Conservation (phyloP, 202 grass and related monocot genomes). For the Cymbopogon flexuosus region DNA sequence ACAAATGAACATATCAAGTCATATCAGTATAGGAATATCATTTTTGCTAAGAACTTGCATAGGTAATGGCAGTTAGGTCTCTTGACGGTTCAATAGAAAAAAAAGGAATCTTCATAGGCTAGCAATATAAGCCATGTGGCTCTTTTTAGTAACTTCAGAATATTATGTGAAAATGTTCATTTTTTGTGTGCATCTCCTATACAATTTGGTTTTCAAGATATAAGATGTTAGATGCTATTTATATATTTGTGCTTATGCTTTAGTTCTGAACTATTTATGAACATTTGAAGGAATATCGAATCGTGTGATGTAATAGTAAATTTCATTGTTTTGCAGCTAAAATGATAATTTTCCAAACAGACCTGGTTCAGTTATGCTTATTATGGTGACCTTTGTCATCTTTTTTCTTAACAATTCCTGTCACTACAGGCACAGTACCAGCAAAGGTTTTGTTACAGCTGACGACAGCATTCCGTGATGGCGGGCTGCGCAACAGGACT, state of each 20-base stretch:
- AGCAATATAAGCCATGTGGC: not conserved
- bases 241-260: not conserved
- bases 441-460: constrained; percentile 90
- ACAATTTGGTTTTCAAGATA: constrained; percentile 10
- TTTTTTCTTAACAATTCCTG: constrained; percentile 15
- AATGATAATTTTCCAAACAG: not conserved
- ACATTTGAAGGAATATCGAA: constrained; percentile 1
- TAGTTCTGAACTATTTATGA: not conserved
- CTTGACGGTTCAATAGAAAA: not conserved
- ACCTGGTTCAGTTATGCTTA: not conserved
- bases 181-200: constrained; percentile 11
- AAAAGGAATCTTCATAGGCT: not conserved
- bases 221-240: not conserved
- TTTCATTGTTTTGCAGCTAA: constrained; percentile 7
- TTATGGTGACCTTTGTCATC: not conserved
- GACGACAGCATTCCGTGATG: constrained; percentile 72
- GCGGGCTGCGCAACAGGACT: constrained; percentile 60
- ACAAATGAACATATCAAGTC: not conserved
- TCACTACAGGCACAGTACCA: constrained; percentile 70
- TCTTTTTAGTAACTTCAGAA: not conserved
- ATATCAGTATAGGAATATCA: not conserved
- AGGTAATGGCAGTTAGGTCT: not conserved
- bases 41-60: constrained; percentile 16
- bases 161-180: not conserved
- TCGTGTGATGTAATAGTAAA: constrained; percentile 17